Evolutionary conservation across 805 yeast species (phyloP).

Genomic region (Monosporozyma aquatica): DNA sequence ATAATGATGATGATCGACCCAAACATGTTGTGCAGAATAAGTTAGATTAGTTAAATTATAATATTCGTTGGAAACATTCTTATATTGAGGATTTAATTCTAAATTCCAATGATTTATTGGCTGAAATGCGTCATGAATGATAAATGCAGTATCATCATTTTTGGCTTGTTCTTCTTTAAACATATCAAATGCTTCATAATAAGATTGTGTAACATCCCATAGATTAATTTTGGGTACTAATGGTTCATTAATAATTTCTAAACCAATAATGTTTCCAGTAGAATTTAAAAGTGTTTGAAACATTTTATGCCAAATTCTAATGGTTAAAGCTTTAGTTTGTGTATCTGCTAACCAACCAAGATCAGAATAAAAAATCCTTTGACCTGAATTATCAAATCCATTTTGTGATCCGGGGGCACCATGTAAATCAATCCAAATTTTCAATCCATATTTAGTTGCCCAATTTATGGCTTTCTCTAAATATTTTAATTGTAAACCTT

Average conservation of each 20-base stretch:
- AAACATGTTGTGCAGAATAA: constrained; percentile 46
- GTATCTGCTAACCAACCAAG: constrained; percentile 36
- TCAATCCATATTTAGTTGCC: constrained; percentile 50
- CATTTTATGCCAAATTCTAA: constrained; percentile 41
- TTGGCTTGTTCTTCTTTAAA: constrained; percentile 17
- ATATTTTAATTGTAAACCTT: constrained; percentile 47
- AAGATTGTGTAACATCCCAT: constrained; percentile 25
- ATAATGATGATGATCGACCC: constrained; percentile 85
- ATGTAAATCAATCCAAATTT: constrained; percentile 70
- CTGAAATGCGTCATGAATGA: constrained; percentile 61
- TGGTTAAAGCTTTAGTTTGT: constrained; percentile 39
- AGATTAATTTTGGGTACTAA: constrained; percentile 44
- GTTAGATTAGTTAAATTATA: constrained; percentile 31
- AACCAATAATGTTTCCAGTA: constrained; percentile 43
- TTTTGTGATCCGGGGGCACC: constrained; percentile 82
- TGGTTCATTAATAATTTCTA: constrained; percentile 68
- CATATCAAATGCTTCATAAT: constrained; percentile 27
- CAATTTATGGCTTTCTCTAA: constrained; percentile 58
- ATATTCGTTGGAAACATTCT: constrained; percentile 26
- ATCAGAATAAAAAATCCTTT: constrained; percentile 37
- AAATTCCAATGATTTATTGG: constrained; percentile 47
- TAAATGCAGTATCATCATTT: constrained; percentile 34
- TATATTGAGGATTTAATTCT: constrained; percentile 30
- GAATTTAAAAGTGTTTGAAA: constrained; percentile 36
- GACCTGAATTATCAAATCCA: constrained; percentile 78